Percentiles rank a stretch among this genome's conserved stretches.
Evolutionary conservation across 768 basidiomycete species (phyloP).

Genomic region (Termitomyces sp.): DNA sequence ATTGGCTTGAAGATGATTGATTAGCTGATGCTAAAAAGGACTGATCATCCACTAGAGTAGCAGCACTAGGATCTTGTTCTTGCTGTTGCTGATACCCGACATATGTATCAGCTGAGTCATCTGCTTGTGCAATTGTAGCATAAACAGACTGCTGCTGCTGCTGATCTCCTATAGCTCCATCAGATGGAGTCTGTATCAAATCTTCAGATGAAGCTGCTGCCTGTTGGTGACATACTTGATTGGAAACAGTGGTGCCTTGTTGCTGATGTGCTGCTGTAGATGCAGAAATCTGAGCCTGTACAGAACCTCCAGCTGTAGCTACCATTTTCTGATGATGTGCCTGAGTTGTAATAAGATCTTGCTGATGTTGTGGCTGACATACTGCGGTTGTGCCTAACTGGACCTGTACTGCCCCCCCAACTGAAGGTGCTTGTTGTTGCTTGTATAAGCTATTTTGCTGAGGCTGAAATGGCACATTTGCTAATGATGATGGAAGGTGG

Average conservation of each 20-base stretch:
- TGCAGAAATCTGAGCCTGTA: not conserved
- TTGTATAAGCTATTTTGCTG: not conserved
- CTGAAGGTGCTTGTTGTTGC: not conserved
- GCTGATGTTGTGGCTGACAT: not conserved
- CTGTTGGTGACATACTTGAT: not conserved
- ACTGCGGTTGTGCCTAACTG: not conserved
- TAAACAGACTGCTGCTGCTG: not conserved
- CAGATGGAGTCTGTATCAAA: not conserved
- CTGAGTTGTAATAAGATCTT: not conserved
- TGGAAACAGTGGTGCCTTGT: not conserved
- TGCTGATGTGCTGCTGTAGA: not conserved
- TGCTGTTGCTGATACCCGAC: conserved; percentile 5
- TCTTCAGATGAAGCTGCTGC: not conserved
- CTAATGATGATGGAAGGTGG: not conserved
- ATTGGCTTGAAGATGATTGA: not conserved
- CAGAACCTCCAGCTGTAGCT: not conserved
- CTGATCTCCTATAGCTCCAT: not conserved
- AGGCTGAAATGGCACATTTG: not conserved
- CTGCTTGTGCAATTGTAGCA: not conserved
- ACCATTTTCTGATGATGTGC: not conserved
- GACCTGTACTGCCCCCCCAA: not conserved
- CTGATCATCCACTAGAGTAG: not conserved
- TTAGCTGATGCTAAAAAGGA: not conserved
- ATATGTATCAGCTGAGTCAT: not conserved
- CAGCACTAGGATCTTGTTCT: not conserved